phyloP scores from a whole-genome alignment of 2,329 filamentous ascomycete genomes.

The Arthrinium puccinioides region DNA sequence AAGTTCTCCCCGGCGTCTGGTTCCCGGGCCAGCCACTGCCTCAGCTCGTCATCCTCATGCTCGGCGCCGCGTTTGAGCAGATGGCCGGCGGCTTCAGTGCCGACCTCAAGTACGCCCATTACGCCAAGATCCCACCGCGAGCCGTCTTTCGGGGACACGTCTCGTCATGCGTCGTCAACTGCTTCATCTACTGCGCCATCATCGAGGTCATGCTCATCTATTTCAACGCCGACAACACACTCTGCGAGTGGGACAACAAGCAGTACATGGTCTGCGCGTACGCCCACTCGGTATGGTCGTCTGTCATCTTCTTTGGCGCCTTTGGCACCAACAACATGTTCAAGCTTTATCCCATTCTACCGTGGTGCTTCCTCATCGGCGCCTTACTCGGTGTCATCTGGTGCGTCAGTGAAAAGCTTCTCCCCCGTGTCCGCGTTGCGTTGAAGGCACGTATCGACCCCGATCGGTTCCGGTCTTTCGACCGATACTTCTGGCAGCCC shows the following conservation, averaged over 20 bases:
- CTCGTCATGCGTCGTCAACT: constrained; percentile 29
- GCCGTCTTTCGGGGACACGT: constrained; percentile 25
- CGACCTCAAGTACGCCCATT: constrained; percentile 23
- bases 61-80: constrained; percentile 24
- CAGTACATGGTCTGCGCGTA: constrained; percentile 24
- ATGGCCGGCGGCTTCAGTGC: constrained; percentile 23
- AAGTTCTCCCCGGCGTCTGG: constrained; percentile 44
- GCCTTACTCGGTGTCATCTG: constrained; percentile 20
- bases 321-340: constrained; percentile 23
- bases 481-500: constrained; percentile 16
- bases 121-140: constrained; percentile 23
- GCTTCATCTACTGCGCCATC: constrained; percentile 41
- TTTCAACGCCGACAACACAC: constrained; percentile 20
- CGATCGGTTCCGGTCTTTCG: constrained; percentile 11
- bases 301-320: constrained; percentile 24
- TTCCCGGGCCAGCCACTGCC: constrained; percentile 42
- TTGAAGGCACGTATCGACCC: constrained; percentile 9
- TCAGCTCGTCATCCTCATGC: constrained; percentile 49
- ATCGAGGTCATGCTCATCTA: constrained; percentile 28
- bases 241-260: constrained; percentile 22
- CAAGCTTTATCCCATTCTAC: constrained; percentile 20
- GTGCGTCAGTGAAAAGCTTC: constrained; percentile 16
- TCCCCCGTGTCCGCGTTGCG: constrained; percentile 10
- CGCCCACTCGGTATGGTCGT: constrained; percentile 23
- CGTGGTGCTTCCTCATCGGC: constrained; percentile 27